These are phyloP conservation scores for Ophiostoma sp. DNA, from an alignment of 2,329 filamentous ascomycete genomes.

Conservation along the genomic window DNA sequence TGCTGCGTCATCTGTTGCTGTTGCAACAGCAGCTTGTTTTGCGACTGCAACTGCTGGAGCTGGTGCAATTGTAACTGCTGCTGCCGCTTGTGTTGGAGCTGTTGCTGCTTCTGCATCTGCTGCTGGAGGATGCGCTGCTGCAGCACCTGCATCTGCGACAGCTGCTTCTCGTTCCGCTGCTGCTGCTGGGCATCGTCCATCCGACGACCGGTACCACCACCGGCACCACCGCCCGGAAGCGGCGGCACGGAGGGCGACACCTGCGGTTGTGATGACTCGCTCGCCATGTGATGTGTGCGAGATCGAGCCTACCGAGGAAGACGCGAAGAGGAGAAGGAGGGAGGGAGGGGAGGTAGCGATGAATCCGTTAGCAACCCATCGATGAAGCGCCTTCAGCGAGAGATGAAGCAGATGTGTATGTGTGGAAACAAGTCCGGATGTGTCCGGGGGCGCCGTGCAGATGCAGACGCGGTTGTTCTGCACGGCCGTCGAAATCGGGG, in stretches of 20 bases:
- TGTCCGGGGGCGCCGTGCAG: not conserved
- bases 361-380: conserved; percentile 23
- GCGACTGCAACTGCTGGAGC: not conserved
- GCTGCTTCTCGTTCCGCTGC: conserved; percentile 22
- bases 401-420: not conserved
- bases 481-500: not conserved
- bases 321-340: not conserved
- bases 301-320: conserved; percentile 3
- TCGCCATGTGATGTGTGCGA: conserved; percentile 20
- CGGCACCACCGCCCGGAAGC: conserved; percentile 3
- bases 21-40: conserved; percentile 5
- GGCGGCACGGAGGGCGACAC: conserved; percentile 20
- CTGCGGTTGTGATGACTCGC: conserved; percentile 23
- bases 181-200: conserved; percentile 18
- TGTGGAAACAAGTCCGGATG: not conserved
- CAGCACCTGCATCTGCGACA: conserved; percentile 23
- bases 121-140: conserved; percentile 26
- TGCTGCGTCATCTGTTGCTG: not conserved
- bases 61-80: not conserved
- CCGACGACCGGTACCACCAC: not conserved
- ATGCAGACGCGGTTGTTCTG: not conserved
- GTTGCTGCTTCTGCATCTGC: conserved; percentile 19
- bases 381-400: conserved; percentile 12
- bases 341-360: not conserved
- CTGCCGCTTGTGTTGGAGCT: conserved; percentile 15